phyloP scores from a whole-genome alignment of 805 yeast species.

The Ogataea zsoltii region DNA sequence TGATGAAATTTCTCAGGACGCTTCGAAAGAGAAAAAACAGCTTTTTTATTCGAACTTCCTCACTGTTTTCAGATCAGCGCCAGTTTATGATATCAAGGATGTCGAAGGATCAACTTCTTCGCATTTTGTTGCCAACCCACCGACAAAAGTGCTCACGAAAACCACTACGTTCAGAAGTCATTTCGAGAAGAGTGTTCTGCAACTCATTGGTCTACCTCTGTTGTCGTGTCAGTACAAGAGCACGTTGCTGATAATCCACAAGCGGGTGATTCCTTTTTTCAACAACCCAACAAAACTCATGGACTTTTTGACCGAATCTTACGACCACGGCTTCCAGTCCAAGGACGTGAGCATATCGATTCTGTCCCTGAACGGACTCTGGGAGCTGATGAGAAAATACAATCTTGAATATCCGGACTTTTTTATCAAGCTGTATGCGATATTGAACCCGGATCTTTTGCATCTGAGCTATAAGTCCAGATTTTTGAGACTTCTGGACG shows the following conservation, averaged over 20 bases:
- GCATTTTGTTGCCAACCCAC: slow-evolving; percentile 44
- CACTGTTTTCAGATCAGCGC: slow-evolving; percentile 37
- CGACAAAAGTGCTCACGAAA: slow-evolving; percentile 37
- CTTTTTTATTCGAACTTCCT: slow-evolving; percentile 41
- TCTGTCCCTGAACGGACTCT: slow-evolving; percentile 82
- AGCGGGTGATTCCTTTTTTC: slow-evolving; percentile 79
- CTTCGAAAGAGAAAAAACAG: slow-evolving; percentile 9
- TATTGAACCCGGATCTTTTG: slow-evolving; percentile 73
- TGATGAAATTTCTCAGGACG: slow-evolving; percentile 25
- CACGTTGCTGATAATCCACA: slow-evolving; percentile 71
- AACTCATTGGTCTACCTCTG: slow-evolving; percentile 49
- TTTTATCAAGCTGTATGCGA: slow-evolving; percentile 75
- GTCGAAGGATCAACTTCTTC: slow-evolving; percentile 35
- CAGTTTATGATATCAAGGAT: slow-evolving; percentile 35
- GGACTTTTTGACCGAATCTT: slow-evolving; percentile 93
- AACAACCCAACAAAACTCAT: slow-evolving; percentile 77
- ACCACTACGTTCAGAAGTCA: slow-evolving; percentile 52
- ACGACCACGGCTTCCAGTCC: slow-evolving; percentile 44
- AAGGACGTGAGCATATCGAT: slow-evolving; percentile 43
- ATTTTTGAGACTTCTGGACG: slow-evolving; percentile 81
- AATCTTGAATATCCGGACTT: slow-evolving; percentile 93
- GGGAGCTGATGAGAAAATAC: slow-evolving; percentile 75
- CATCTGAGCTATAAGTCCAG: slow-evolving; percentile 82
- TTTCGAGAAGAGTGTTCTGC: slow-evolving; percentile 71
- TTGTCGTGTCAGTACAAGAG: slow-evolving; percentile 61